A percentile compares a stretch with the other conserved stretches of the same genome.
These are phyloP conservation scores for Penicillium dipodomyicola DNA, from an alignment of 495 filamentous ascomycete genomes.

Conservation along the genomic window DNA sequence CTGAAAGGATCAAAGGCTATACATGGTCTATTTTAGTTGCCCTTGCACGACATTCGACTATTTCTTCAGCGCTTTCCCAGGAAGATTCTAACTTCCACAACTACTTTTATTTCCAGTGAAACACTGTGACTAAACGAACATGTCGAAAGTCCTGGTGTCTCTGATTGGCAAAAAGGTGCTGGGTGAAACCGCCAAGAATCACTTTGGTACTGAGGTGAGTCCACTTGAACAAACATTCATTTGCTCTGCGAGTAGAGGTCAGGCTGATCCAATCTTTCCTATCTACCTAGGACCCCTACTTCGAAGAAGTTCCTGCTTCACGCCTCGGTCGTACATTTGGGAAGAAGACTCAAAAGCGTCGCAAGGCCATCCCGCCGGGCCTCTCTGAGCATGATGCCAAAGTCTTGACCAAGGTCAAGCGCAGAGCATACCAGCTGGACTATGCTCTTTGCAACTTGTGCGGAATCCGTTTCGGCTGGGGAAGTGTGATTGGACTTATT, in stretches of 20 bases:
- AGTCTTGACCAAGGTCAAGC: conserved; percentile 76
- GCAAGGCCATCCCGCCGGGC: conserved; percentile 66
- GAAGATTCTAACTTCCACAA: not conserved
- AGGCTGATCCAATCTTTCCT: conserved; percentile 8
- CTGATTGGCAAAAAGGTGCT: conserved; percentile 65
- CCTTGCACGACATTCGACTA: conserved; percentile 17
- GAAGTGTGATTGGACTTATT: conserved; percentile 73
- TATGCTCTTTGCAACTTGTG: conserved; percentile 71
- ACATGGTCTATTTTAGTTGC: conserved; percentile 22
- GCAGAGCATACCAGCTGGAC: conserved; percentile 78
- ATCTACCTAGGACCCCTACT: conserved; percentile 62
- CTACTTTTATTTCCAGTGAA: not conserved
- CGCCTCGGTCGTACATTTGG: conserved; percentile 57
- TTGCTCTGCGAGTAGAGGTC: not conserved
- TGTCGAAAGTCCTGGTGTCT: conserved; percentile 54
- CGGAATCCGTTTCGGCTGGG: conserved; percentile 79
- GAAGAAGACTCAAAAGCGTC: conserved; percentile 62
- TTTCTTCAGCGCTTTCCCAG: conserved; percentile 16
- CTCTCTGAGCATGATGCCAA: conserved; percentile 76
- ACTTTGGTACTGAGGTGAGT: conserved; percentile 66
- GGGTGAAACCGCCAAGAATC: conserved; percentile 61
- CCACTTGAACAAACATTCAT: not conserved
- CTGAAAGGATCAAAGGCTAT: conserved; percentile 7
- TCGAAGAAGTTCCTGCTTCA: conserved; percentile 68
- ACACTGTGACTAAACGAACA: conserved; percentile 28